Evolutionary conservation across 2,329 filamentous ascomycete species (phyloP), one percentile per base, ranked within the genome.

Genomic region (Lachnellula arida): DNA sequence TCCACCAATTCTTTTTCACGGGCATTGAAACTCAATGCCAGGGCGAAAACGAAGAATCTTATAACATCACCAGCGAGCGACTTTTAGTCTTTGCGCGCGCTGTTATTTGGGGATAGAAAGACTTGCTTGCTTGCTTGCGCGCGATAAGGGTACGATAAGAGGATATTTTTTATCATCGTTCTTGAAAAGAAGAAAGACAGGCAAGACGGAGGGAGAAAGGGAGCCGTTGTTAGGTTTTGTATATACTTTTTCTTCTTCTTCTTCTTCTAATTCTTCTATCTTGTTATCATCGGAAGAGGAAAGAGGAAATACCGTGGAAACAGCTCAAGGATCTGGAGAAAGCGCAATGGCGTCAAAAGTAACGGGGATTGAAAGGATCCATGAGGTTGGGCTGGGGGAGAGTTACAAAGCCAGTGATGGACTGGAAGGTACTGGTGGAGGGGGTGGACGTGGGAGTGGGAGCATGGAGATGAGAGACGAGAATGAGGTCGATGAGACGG

Each of bases 21-120:
- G 11, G 42, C 42, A 57, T 57, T 47, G 51, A 22, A 14, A 32
- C 23, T 54, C 55, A 47, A 57, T 57, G 55, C 37, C 32, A 44
- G 7, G 22, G 15, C 17, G 9, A 11, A 9, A 40, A 23, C 9
- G 15, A 15, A 44, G 9, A 49, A 34, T 25, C 39, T 60, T 53
- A 61, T 67, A 66, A 61, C 15, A 43, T 50, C 56, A 56, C 46
- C 57, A 67, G 66, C 68, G 65, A 65, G 66, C 66, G 67, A 69
- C 67, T 69, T 69, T 56, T 64, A 67, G 67, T 69, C 67, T 69
- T 69, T 69, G 67, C 67, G 67, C 65, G 68, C 63, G 63, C 60
- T 66, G 60, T 53, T 35, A 52, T 47, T 46, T 62, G 54, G 60
- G 56, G 44, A 59, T 53, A 67, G 63, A 69, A 68, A 68, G 67